A percentile compares a stretch with the other conserved stretches of the same genome.
Conservation (phyloP, 768 basidiomycete genomes). For the Sutorius australiensis region DNA sequence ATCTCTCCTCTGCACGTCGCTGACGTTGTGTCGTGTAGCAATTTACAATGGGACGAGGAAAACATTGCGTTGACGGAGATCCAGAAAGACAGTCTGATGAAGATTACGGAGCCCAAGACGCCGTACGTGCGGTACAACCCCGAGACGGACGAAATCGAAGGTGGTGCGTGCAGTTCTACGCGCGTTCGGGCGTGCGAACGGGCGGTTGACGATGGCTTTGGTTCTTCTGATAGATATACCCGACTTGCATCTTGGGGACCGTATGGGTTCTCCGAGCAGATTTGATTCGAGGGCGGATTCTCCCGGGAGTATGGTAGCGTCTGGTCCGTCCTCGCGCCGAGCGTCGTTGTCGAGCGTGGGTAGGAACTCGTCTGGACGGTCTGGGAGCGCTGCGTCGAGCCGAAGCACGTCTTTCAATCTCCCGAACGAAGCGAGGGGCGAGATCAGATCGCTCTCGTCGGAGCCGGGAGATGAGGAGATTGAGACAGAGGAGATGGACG, state of each 20-base stretch:
- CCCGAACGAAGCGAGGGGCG: constrained; percentile 62
- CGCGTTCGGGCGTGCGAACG: not conserved
- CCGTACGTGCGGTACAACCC: constrained; percentile 91
- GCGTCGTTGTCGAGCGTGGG: constrained; percentile 69
- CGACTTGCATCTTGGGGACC: constrained; percentile 55
- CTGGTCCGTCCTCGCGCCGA: constrained; percentile 68
- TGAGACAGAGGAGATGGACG: constrained; percentile 84
- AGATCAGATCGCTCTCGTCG: constrained; percentile 45
- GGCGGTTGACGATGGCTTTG: not conserved
- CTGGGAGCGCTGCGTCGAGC: constrained; percentile 63
- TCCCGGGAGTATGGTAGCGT: constrained; percentile 57
- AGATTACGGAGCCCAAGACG: constrained; percentile 97
- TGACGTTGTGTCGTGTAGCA: constrained; percentile 34
- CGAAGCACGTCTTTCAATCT: constrained; percentile 83
- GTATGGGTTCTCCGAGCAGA: constrained; percentile 33
- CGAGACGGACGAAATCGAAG: constrained; percentile 79
- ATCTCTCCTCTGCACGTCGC: not conserved
- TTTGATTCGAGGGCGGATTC: constrained; percentile 46
- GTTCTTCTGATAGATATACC: constrained; percentile 65
- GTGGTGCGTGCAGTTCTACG: constrained; percentile 49
- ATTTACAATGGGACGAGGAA: constrained; percentile 92
- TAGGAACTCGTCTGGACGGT: constrained; percentile 49
- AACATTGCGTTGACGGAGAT: constrained; percentile 91
- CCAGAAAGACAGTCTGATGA: constrained; percentile 95
- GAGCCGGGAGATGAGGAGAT: constrained; percentile 52